Conservation (phyloP, 805 yeast species). For the Metschnikowia sp. region DNA sequence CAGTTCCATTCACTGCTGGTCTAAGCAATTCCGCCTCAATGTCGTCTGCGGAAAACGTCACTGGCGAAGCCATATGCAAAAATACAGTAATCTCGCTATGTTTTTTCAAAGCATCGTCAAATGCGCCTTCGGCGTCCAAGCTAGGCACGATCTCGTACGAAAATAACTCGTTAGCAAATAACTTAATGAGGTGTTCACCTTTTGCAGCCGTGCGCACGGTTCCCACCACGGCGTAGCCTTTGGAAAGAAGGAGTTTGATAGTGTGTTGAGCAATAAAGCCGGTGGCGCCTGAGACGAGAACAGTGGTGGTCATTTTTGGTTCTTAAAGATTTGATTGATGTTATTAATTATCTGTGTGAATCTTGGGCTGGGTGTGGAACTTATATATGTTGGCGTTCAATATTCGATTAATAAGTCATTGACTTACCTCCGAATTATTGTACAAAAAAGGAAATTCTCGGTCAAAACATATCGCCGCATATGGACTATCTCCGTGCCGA, state of each 20-base stretch:
- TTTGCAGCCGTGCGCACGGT: conserved; percentile 43
- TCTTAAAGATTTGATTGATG: background rate
- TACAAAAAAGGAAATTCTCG: too few relatives aligned
- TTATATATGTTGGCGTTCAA: too few relatives aligned
- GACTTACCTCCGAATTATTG: too few relatives aligned
- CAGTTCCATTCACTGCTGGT: conserved; percentile 17
- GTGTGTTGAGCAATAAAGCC: conserved; percentile 51
- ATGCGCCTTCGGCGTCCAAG: conserved; percentile 23
- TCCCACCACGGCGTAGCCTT: conserved; percentile 43
- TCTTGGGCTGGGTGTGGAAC: too few relatives aligned
- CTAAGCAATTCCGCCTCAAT: conserved; percentile 19
- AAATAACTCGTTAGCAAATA: conserved; percentile 1
- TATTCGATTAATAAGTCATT: too few relatives aligned
- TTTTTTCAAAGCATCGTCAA: conserved; percentile 24
- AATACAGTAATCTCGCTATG: conserved; percentile 26
- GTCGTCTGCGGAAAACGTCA: conserved; percentile 19
- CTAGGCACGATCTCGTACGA: conserved; percentile 21
- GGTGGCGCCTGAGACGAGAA: conserved; percentile 49
- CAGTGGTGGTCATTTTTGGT: conserved; percentile 2
- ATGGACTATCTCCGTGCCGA: too few relatives aligned
- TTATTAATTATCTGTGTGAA: too few relatives aligned
- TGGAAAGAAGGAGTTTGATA: conserved; percentile 31
- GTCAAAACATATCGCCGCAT: too few relatives aligned
- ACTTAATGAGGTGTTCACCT: conserved; percentile 26
- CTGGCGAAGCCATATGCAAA: conserved; percentile 36